Base-by-base conservation (phyloP, 768 basidiomycete genomes). In the Plicaturopsis crispa region DNA sequence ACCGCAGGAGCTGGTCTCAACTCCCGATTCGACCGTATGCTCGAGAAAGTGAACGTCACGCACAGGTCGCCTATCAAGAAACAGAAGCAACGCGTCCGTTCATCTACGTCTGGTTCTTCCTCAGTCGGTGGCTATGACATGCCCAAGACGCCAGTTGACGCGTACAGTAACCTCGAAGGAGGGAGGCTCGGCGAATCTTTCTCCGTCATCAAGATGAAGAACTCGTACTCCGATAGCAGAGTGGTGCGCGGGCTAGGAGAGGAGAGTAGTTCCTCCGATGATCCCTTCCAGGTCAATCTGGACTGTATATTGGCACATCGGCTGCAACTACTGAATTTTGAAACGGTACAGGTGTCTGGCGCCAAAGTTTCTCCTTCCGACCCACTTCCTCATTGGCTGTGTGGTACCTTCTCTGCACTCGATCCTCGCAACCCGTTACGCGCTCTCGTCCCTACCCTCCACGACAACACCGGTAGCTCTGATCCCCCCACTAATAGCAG, bases 1-100 rank as follows among this genome's bases (percentile, higher is more conserved):
- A n/a, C n/a, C n/a, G n/a, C n/a, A n/a, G n/a, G n/a, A n/a, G 54
- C 48, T 24, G 69, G 69, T 6, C 56, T 78, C 35, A 85, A 84
- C 46, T 53, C 67, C 23, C 71, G 72, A 26, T 82, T 75, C 47
- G 82, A 85, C 53, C 65, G 65, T 31, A 85, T 86, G 83, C 58
- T 84, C 21, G 66, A 74, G 36, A 65, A 71, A 3, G 74, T 82
- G 61, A 67, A 72, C 38, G 45, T 59, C n/a, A 52, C 61, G 28
- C 52, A 59, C 44, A 48, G 57, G 38, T 50, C 41, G 35, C 48
- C 58, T 31, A 46, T 38, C n/a, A 32, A 48, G 36, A 24, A 36
- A 16, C 24, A 48, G 44, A 14, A 28, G 8, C 26, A 28, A 8
- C 26, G 14, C 10, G 10, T 14, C 16, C 24, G 33, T 17, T 33